Base-by-base conservation (phyloP, 306 rosid species). In the Malus sieversii region DNA sequence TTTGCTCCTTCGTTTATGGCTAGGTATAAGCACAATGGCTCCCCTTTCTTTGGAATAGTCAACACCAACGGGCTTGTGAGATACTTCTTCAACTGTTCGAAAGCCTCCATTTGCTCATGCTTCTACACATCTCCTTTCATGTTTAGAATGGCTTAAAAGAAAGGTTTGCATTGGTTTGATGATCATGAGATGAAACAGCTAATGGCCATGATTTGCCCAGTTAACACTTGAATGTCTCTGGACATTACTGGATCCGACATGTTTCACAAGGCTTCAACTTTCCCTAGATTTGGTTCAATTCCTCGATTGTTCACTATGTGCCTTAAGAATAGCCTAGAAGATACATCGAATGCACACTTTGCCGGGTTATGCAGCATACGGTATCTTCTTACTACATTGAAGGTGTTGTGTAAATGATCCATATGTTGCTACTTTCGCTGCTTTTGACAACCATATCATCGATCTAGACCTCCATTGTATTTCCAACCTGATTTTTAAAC, bases 171-270 rank as follows among this genome's bases (percentile, higher is more conserved):
- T 32, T 4, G 35, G 1, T 32, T 4, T 4, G 6, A 32, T 32
- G 35, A 32, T 32, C 6, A 0, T 20, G 51, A 66, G 4, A 66
- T 35, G 15, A 66, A 66, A 1, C 35, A 1, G 1, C 35, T 25
- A 0, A 68, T 35, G 3, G 38, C 19, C 0, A 13, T 22, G 1
- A 44, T 19, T 2, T n/a, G 4, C 2, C 58, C 13, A 0, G 23
- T 68, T 13, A 68, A 2, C 2, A 22, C 13, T 20, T 44, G 22
- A 5, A 45, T 18, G 2, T 69, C 59, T 2, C 1, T 46, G 2
- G 11, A 4, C 0, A n/a, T 46, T 3, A 4, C 5, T 2, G 5
- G 38, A 32, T 11, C 12, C 2, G 1, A 0, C 1, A 23, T 68
- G 4, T n/a, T 6, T 0, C 10, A 1, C 0, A 68, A 6, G 0